phyloP scores from a whole-genome alignment of 2,329 filamentous ascomycete species.

The Arthrinium phaeospermum region DNA sequence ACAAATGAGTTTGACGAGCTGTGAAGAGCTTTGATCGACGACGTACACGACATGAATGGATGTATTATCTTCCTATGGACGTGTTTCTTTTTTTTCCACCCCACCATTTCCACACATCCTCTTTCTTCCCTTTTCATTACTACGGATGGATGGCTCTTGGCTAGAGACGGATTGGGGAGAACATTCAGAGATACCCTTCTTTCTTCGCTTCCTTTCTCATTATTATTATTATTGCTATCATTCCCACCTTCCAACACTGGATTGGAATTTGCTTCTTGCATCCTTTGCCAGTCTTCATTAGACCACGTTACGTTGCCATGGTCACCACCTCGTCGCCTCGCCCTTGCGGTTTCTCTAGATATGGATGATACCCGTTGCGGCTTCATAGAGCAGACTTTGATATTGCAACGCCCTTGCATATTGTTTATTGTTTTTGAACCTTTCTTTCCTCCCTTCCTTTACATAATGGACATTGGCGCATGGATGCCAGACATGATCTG shows the following conservation, averaged over 20 bases:
- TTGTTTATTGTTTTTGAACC: not conserved
- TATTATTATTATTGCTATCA: not conserved
- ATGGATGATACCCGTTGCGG: not conserved
- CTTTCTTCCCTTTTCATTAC: not conserved
- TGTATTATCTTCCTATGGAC: not conserved
- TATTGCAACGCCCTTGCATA: not conserved
- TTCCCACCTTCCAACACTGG: not conserved
- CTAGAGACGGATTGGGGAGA: constrained; percentile 8
- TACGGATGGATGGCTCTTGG: constrained; percentile 1
- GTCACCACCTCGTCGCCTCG: not conserved
- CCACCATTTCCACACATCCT: not conserved
- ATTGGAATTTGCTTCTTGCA: not conserved
- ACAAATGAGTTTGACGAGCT: constrained; percentile 1
- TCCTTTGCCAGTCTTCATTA: not conserved
- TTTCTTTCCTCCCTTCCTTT: not conserved
- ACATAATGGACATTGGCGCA: not conserved
- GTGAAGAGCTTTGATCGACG: not conserved
- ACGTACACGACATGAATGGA: constrained; percentile 5
- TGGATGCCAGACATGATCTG: not conserved
- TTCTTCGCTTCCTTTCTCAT: constrained; percentile 8
- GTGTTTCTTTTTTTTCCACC: not conserved
- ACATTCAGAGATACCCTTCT: constrained; percentile 19
- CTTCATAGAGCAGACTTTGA: not conserved
- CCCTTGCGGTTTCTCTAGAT: not conserved
- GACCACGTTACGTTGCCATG: not conserved